A percentile compares a stretch with the other conserved stretches of the same genome.
These are phyloP conservation scores for Waltergamsia citrina DNA, from an alignment of 2,329 filamentous ascomycete species.

Conservation along the genomic window DNA sequence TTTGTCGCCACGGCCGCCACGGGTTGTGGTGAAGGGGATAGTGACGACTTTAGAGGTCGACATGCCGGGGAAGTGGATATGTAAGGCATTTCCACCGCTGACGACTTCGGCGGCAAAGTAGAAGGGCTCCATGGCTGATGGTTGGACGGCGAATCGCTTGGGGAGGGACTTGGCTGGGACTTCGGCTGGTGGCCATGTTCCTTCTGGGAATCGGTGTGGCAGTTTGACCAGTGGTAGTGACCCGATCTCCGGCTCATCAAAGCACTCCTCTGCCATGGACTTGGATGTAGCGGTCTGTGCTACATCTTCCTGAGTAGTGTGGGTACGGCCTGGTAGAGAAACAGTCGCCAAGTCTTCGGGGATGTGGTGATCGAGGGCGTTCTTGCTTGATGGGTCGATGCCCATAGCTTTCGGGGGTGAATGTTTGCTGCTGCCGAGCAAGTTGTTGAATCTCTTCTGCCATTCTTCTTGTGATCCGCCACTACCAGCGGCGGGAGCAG, in stretches of 20 bases:
- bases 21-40: slow-evolving; percentile 22
- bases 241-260: slow-evolving; percentile 73
- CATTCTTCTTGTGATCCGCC: slow-evolving; percentile 40
- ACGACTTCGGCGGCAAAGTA: slow-evolving; percentile 21
- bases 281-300: slow-evolving; percentile 45
- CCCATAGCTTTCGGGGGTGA: slow-evolving; percentile 47
- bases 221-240: slow-evolving; percentile 63
- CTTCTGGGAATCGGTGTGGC: slow-evolving; percentile 52
- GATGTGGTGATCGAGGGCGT: slow-evolving; percentile 47
- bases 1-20: slow-evolving; percentile 18
- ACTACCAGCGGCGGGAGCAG: slow-evolving; percentile 5
- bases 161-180: slow-evolving; percentile 45
- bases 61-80: slow-evolving; percentile 32
- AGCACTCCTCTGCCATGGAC: slow-evolving; percentile 69
- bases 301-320: neutral
- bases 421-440: slow-evolving; percentile 60
- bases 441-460: slow-evolving; percentile 77
- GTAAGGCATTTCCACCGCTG: slow-evolving; percentile 24
- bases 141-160: slow-evolving; percentile 35
- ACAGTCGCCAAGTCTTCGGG: slow-evolving; percentile 53
- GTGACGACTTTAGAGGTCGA: slow-evolving; percentile 24
- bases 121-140: slow-evolving; percentile 22
- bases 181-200: slow-evolving; percentile 51
- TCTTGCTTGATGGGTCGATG: slow-evolving; percentile 60
- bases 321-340: slow-evolving; percentile 43